Percentiles rank a stretch among this genome's conserved stretches.
phyloP scores from a whole-genome alignment of 176 grass and related monocot genomes.

The Eremochloa ophiuroides region DNA sequence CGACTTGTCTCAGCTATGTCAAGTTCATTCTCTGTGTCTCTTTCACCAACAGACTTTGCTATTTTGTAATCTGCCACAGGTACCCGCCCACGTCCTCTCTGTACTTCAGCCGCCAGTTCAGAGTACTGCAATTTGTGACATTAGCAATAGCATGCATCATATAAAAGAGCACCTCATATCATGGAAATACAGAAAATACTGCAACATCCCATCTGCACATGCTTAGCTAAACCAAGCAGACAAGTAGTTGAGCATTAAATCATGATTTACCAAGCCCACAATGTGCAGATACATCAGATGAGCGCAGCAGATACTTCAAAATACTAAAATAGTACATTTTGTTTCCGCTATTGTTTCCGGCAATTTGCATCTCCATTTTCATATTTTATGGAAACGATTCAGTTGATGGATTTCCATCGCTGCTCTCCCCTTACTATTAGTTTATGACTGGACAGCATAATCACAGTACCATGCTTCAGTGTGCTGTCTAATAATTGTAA shows the following conservation, averaged over 20 bases:
- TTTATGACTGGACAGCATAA: not conserved
- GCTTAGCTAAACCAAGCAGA: not conserved
- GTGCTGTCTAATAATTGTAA: not conserved
- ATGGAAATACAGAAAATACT: constrained; percentile 7
- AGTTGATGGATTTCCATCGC: not conserved
- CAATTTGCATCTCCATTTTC: not conserved
- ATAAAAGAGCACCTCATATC: not conserved
- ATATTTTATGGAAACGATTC: not conserved
- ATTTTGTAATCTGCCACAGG: constrained; percentile 98
- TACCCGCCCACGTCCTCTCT: constrained; percentile 85
- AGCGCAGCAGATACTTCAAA: not conserved
- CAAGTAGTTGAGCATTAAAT: constrained; percentile 14
- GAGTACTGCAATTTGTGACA: constrained; percentile 60
- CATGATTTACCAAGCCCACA: not conserved
- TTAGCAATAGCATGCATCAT: constrained; percentile 12
- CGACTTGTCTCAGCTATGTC: constrained; percentile 36
- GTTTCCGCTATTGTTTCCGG: not conserved
- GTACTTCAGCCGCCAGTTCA: constrained; percentile 77
- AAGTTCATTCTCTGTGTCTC: constrained; percentile 23
- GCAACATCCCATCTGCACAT: not conserved
- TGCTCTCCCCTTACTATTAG: not conserved
- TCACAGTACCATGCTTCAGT: not conserved
- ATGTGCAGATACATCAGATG: not conserved
- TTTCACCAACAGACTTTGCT: constrained; percentile 60
- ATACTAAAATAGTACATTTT: not conserved